Conservation (phyloP, 2,329 filamentous ascomycete genomes). For the Pseudogymnoascus sp. region DNA sequence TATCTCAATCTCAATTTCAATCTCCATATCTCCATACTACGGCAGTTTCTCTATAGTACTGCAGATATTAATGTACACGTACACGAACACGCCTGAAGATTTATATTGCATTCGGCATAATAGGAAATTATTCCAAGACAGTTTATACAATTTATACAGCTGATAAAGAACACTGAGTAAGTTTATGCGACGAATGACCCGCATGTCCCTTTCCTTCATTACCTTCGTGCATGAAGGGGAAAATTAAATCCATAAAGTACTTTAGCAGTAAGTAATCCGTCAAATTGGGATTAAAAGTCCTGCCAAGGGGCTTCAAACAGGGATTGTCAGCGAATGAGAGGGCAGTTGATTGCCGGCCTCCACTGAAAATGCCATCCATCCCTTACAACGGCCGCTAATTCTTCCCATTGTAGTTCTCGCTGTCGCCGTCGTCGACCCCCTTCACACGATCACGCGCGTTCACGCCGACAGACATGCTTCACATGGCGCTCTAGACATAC, state of each 20-base stretch:
- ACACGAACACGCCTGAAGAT: neutral
- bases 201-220: neutral
- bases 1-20: conserved; percentile 6
- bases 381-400: conserved; percentile 2
- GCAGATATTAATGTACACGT: neutral
- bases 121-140: neutral
- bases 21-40: neutral
- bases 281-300: conserved; percentile 6
- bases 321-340: conserved; percentile 5
- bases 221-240: conserved; percentile 1
- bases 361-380: conserved; percentile 7
- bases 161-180: neutral
- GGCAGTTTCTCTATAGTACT: neutral
- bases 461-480: neutral
- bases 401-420: neutral
- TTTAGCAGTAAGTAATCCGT: neutral
- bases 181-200: neutral
- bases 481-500: neutral
- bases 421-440: neutral
- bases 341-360: neutral
- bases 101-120: neutral
- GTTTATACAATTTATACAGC: neutral
- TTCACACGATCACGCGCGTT: conserved; percentile 1
- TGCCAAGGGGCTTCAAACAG: neutral
- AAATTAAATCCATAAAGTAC: neutral